Conservation (phyloP, 2,329 filamentous ascomycete genomes). For the Aspergillus phoenicis region DNA sequence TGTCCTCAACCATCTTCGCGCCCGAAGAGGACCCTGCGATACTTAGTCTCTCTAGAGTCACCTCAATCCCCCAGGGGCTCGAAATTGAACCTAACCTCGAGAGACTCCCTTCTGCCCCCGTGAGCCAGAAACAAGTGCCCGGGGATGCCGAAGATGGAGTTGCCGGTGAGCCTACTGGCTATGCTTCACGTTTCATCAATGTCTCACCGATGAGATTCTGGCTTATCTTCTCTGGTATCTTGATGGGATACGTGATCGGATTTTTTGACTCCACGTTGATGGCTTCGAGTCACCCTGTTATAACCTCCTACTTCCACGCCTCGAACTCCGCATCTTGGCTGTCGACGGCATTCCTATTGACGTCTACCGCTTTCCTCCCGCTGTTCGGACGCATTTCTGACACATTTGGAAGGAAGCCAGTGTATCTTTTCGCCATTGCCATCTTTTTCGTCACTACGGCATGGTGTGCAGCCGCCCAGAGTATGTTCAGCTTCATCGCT, state of each 20-base stretch:
- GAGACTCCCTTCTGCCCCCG: conserved; percentile 21
- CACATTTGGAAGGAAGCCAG: conserved; percentile 67
- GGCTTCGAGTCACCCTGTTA: conserved; percentile 78
- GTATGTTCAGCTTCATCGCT: conserved; percentile 70
- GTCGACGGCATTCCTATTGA: conserved; percentile 76
- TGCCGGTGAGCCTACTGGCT: conserved; percentile 21
- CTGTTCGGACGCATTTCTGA: conserved; percentile 74
- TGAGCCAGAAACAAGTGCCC: conserved; percentile 13
- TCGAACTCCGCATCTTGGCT: conserved; percentile 82
- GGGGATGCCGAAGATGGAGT: conserved; percentile 11
- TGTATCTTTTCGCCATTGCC: conserved; percentile 64
- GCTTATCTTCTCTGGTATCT: conserved; percentile 62
- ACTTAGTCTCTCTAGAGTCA: conserved; percentile 17
- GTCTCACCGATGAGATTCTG: conserved; percentile 57
- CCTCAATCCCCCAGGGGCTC: conserved; percentile 31
- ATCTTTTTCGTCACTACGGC: conserved; percentile 67
- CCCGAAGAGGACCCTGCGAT: background rate
- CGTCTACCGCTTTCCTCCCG: conserved; percentile 75
- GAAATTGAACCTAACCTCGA: conserved; percentile 33
- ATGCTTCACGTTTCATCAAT: conserved; percentile 40
- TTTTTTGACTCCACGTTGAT: conserved; percentile 79
- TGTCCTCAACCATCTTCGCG: background rate
- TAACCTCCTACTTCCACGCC: conserved; percentile 76
- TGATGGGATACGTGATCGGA: conserved; percentile 58
- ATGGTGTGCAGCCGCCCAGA: conserved; percentile 71